These are phyloP conservation scores for Boletus vinaceobasis DNA, from an alignment of 768 basidiomycete species.

Conservation along the genomic window DNA sequence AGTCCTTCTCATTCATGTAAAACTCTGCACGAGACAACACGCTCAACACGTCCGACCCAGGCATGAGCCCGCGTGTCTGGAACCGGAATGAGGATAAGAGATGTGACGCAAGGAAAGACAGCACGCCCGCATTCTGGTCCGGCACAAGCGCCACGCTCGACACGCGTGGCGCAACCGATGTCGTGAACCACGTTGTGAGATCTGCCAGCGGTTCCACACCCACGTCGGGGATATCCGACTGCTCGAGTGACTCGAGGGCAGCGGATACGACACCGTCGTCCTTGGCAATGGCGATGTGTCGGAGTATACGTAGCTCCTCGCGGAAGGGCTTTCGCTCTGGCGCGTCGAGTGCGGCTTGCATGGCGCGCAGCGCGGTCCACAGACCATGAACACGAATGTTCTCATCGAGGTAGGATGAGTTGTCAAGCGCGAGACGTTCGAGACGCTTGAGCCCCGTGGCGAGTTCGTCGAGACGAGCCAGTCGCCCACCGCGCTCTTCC, in stretches of 20 bases:
- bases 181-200: conserved; percentile 87
- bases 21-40: conserved; percentile 87
- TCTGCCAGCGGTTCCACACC: conserved; percentile 88
- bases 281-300: conserved; percentile 65
- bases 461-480: conserved; percentile 93
- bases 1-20: conserved; percentile 86
- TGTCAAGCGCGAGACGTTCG: conserved; percentile 88
- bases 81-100: conserved; percentile 75
- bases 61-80: conserved; percentile 64
- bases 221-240: conserved; percentile 69
- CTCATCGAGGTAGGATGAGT: conserved; percentile 86
- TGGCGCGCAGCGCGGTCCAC: conserved; percentile 88
- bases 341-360: conserved; percentile 63
- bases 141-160: conserved; percentile 91
- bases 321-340: conserved; percentile 80
- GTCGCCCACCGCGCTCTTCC: conserved; percentile 91
- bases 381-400: conserved; percentile 89
- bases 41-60: conserved; percentile 82
- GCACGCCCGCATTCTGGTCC: conserved; percentile 81
- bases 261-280: conserved; percentile 66
- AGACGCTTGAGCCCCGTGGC: conserved; percentile 87
- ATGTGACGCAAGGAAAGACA: conserved; percentile 83
- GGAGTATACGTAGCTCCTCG: conserved; percentile 80
- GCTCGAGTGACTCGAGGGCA: conserved; percentile 68
- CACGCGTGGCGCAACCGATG: conserved; percentile 78